Conservation (phyloP, 2,329 filamentous ascomycete genomes). For the Ophiocordyceps robertsii region DNA sequence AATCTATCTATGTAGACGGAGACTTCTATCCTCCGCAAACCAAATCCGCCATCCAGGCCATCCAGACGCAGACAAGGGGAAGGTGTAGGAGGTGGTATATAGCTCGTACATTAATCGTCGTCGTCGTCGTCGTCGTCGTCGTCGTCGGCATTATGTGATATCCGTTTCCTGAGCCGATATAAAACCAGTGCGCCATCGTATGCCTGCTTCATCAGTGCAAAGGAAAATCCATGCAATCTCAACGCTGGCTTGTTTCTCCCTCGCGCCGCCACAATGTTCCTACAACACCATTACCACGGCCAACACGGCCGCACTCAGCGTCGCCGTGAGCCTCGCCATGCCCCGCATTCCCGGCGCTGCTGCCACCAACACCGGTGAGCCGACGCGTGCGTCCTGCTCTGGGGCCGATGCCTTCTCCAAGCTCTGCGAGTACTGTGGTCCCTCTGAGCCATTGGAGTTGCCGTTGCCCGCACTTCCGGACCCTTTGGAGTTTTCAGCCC, state of each 20-base stretch:
- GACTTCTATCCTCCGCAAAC: background rate
- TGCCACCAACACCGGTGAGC: slow-evolving; percentile 1
- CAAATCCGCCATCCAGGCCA: background rate
- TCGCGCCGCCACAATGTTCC: background rate
- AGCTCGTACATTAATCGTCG: background rate
- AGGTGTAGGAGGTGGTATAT: background rate
- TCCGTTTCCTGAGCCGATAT: no score
- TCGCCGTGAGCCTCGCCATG: background rate
- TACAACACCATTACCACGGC: slow-evolving; percentile 1
- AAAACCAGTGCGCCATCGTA: no score
- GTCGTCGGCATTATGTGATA: no score
- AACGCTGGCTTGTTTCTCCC: background rate
- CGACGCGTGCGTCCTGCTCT: slow-evolving; percentile 8
- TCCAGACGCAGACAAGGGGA: background rate
- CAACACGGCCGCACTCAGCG: slow-evolving; percentile 1
- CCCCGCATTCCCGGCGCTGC: background rate
- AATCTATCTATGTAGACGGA: background rate
- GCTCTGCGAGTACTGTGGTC: no score
- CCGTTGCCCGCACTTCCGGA: no score
- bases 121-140: background rate
- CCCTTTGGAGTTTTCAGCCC: no score
- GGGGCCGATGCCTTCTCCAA: no score
- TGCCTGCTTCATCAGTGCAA: background rate
- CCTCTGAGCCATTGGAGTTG: no score
- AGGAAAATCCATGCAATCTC: background rate